Conservation (phyloP, 805 yeast genomes). For the Cyberlindnera galapagoensis region DNA sequence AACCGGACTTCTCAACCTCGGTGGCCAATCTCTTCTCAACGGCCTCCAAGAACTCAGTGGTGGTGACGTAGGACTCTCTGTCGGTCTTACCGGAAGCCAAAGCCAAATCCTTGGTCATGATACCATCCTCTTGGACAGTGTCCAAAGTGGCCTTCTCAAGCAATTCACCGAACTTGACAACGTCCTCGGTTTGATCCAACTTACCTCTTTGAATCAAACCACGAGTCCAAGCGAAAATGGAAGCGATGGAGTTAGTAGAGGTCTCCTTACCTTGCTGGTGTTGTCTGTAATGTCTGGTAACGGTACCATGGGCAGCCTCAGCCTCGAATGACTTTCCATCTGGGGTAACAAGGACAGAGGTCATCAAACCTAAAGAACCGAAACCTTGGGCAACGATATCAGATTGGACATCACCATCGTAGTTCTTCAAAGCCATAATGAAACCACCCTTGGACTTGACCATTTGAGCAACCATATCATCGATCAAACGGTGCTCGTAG, state of each 20-base stretch:
- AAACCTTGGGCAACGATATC: conserved; percentile 98
- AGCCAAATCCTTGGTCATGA: conserved; percentile 96
- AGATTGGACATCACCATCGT: conserved; percentile 96
- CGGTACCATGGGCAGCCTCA: conserved; percentile 99
- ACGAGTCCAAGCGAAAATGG: conserved; percentile 95
- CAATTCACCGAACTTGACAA: conserved; percentile 66
- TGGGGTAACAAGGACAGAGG: conserved; percentile 88
- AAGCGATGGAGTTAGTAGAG: conserved; percentile 94
- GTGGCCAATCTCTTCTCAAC: conserved; percentile 53
- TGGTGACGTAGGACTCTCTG: conserved; percentile 77
- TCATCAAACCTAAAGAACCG: conserved; percentile 95
- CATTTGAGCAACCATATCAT: conserved; percentile 99
- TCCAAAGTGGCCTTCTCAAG: conserved; percentile 83
- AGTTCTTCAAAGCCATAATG: conserved; percentile 93
- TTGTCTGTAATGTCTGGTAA: conserved; percentile 93
- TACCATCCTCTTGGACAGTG: conserved; percentile 75
- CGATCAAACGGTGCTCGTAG: conserved; percentile 95
- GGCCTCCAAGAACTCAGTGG: conserved; percentile 79
- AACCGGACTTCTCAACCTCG: conserved; percentile 22
- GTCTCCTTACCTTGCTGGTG: conserved; percentile 97
- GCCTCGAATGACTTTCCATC: conserved; percentile 94
- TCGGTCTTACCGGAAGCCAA: conserved; percentile 82
- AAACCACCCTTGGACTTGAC: conserved; percentile 92
- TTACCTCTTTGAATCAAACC: conserved; percentile 91
- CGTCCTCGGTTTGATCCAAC: conserved; percentile 81